A percentile compares a stretch with the other conserved stretches of the same genome.
Conservation (phyloP, 2,329 filamentous ascomycete species). For the Aspergillus pseudoviridinutans region DNA sequence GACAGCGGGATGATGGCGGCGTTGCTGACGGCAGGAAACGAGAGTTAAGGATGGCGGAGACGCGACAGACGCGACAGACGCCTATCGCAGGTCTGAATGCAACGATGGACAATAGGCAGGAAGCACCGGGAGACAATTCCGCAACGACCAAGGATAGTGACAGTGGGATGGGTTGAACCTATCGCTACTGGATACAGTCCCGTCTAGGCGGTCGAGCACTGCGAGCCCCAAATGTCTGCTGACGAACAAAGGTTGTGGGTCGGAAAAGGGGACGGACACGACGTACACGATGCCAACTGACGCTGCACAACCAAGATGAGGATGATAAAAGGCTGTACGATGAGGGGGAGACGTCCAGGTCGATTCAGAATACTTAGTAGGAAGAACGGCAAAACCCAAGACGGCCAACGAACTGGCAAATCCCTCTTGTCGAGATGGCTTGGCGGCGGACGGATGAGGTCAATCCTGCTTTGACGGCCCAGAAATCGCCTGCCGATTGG, state of each 20-base stretch:
- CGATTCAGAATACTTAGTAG: conserved; percentile 4
- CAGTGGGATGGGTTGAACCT: neutral
- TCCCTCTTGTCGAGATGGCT: conserved; percentile 14
- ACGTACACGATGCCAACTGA: neutral
- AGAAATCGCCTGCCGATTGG: conserved; percentile 14
- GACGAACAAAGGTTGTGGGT: neutral
- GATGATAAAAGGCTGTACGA: neutral
- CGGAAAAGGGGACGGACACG: neutral
- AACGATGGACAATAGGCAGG: neutral
- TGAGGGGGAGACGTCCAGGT: neutral
- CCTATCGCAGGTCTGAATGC: conserved; percentile 4
- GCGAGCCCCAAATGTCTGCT: too few relatives aligned
- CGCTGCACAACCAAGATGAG: neutral
- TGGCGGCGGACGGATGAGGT: conserved; percentile 23
- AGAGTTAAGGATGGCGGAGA: conserved; percentile 10
- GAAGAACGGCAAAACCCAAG: conserved; percentile 4
- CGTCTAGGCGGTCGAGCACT: neutral
- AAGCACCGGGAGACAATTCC: neutral
- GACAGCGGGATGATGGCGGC: neutral
- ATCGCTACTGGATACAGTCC: neutral
- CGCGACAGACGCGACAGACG: conserved; percentile 14
- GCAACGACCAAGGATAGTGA: neutral
- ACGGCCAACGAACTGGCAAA: conserved; percentile 9
- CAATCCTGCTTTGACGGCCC: conserved; percentile 9
- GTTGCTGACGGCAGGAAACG: conserved; percentile 1